Base-by-base conservation (phyloP, 2,329 filamentous ascomycete genomes). In the Colletotrichum musae region DNA sequence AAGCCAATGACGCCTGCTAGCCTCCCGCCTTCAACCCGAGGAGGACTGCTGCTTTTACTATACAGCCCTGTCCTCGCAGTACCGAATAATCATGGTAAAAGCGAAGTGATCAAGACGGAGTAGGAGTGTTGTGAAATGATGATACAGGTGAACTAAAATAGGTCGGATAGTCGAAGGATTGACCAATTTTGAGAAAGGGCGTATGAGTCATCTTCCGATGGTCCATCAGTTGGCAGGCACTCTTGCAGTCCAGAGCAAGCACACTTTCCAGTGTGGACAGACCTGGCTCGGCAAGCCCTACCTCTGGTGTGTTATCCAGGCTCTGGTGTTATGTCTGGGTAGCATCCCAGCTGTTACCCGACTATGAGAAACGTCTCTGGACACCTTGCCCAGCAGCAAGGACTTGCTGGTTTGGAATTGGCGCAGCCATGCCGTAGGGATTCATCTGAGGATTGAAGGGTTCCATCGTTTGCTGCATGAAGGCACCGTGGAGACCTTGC, bases 401-500 rank as follows among this genome's bases (percentile, higher is more conserved):
- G 62, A 89, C 86, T 36, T 84, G 82, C 73, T 89, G 86, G 68
- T 82, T 83, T 5, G 82, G 75, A 69, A 89, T 86, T 1, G 84
- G 81, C 4, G 82, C 84, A 7, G 81, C 84, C 87, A 90, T 89
- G 51, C 85, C 86, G 72, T 90, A 90, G 0, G 87, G 87, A 71
- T 89, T 89, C 78, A 89, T 87, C 73, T 88, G 86, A 0, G 83
- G 79, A 65, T 86, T 86, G 72, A 83, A 88, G 0, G 86, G 82
- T 68, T 89, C 86, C 74, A 88, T 86, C 15, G 84, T 80, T 72
- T 87, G 86, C 53, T 87, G 85, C 83, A 90, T 86, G 72, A 84
- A 89, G 1, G 83, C 83, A 4, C 83, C 82, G 59, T 89, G 87
- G 2, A 96, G 84, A 4, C 93, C 92, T 80, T 98, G 95, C 53